A percentile compares a stretch with the other conserved stretches of the same genome.
phyloP scores from a whole-genome alignment of 2,329 filamentous ascomycete species.

The Microcera coccophila region DNA sequence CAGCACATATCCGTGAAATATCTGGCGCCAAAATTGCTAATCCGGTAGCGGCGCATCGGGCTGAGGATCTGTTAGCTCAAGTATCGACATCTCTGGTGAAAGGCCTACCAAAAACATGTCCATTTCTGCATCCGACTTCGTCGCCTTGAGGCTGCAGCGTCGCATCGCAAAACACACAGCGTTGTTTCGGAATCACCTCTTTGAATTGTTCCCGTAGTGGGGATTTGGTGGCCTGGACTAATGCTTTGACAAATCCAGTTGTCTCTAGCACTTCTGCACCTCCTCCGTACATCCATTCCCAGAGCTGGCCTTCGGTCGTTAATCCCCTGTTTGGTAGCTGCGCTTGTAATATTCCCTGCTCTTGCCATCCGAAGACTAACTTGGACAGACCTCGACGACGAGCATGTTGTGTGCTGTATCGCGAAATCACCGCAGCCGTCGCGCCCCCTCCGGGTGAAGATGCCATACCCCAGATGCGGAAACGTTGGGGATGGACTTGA shows the following conservation, averaged over 20 bases:
- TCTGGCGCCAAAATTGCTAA: constrained; percentile 53
- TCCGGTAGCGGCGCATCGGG: constrained; percentile 51
- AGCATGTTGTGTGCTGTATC: constrained; percentile 46
- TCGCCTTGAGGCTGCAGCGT: constrained; percentile 31
- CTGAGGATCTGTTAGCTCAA: constrained; percentile 26
- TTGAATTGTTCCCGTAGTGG: constrained; percentile 38
- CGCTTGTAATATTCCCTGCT: constrained; percentile 2
- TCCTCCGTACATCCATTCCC: constrained; percentile 58
- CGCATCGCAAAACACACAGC: constrained; percentile 47
- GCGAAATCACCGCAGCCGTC: constrained; percentile 48
- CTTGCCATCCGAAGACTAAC: constrained; percentile 36
- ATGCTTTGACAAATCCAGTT: constrained; percentile 20
- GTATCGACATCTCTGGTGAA: not conserved
- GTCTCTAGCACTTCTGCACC: constrained; percentile 45
- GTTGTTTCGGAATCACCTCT: constrained; percentile 33
- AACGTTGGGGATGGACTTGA: constrained; percentile 47
- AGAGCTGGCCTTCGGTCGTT: constrained; percentile 52
- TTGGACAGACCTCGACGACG: constrained; percentile 40
- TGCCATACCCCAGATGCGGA: constrained; percentile 52
- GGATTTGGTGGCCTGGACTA: constrained; percentile 13
- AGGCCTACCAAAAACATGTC: constrained; percentile 39
- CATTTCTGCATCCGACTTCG: constrained; percentile 37
- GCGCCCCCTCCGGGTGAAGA: constrained; percentile 49
- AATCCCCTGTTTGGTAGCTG: constrained; percentile 10
- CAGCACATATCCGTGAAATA: constrained; percentile 51